phyloP scores from a whole-genome alignment of 1,284 basidiomycete genomes.

The Fistulinella cinereoalba region DNA sequence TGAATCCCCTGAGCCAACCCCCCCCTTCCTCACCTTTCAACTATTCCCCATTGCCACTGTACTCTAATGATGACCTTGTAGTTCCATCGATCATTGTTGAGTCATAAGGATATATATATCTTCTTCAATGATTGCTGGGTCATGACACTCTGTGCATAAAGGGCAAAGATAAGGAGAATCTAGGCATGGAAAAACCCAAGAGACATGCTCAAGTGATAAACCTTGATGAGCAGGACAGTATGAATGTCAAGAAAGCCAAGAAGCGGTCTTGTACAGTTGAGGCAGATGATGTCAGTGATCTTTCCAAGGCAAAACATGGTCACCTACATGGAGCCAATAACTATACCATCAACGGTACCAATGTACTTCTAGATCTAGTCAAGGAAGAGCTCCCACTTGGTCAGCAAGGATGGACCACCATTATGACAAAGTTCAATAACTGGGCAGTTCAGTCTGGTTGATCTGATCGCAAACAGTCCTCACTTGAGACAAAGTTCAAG shows the following conservation, averaged over 20 bases:
- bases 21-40: too few species aligned
- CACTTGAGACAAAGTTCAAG: constrained; percentile 35
- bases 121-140: not conserved
- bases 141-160: not conserved
- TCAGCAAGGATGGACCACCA: constrained; percentile 3
- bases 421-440: constrained; percentile 22
- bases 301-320: not conserved
- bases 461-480: constrained; percentile 20
- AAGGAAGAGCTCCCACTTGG: constrained; percentile 18
- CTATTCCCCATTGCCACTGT: too few species aligned
- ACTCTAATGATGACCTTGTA: not conserved
- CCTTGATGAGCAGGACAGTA: not conserved
- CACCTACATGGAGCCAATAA: constrained; percentile 11
- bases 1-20: too few species aligned
- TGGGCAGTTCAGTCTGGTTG: constrained; percentile 21
- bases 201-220: not conserved
- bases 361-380: constrained; percentile 16
- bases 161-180: not conserved
- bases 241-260: not conserved
- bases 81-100: not conserved
- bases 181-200: not conserved
- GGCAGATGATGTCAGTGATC: not conserved
- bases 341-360: constrained; percentile 14
- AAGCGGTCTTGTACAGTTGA: not conserved
- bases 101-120: not conserved